Conservation (phyloP, 1,284 basidiomycete genomes). For the Puccinia sorghi region DNA sequence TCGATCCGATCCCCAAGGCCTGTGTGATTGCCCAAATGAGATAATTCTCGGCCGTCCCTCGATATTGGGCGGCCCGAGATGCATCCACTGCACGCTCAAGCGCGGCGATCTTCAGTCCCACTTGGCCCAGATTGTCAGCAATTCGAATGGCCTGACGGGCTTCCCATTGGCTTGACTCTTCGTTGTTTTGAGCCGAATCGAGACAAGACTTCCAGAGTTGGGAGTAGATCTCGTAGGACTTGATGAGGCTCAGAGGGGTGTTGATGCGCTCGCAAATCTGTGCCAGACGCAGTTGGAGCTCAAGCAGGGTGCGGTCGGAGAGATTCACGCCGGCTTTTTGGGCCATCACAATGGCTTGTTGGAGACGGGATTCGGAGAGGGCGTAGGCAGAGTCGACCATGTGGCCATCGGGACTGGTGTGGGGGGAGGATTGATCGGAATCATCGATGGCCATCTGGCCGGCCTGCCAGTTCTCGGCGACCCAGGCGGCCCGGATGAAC, state of each 20-base stretch:
- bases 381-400: conserved; percentile 54
- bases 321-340: conserved; percentile 38
- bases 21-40: conserved; percentile 42
- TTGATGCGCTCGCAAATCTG: conserved; percentile 54
- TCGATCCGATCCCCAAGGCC: conserved; percentile 6
- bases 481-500: conserved; percentile 54
- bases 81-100: conserved; percentile 6
- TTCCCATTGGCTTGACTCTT: conserved; percentile 17
- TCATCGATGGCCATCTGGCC: conserved; percentile 36
- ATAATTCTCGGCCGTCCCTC: conserved; percentile 22
- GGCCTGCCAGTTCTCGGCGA: conserved; percentile 52
- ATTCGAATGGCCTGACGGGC: conserved; percentile 27
- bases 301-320: conserved; percentile 53
- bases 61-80: not conserved
- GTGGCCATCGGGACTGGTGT: conserved; percentile 1
- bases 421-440: conserved; percentile 17
- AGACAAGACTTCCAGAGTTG: conserved; percentile 36
- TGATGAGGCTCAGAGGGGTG: conserved; percentile 21
- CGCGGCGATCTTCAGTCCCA: conserved; percentile 30
- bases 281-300: conserved; percentile 55
- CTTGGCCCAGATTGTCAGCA: conserved; percentile 12
- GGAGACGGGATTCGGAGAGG: conserved; percentile 54
- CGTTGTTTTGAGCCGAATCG: not conserved
- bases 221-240: conserved; percentile 34
- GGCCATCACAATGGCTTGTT: conserved; percentile 52